These are phyloP conservation scores for Aspergillus quadricinctus DNA, from an alignment of 2,329 filamentous ascomycete genomes.

Conservation along the genomic window DNA sequence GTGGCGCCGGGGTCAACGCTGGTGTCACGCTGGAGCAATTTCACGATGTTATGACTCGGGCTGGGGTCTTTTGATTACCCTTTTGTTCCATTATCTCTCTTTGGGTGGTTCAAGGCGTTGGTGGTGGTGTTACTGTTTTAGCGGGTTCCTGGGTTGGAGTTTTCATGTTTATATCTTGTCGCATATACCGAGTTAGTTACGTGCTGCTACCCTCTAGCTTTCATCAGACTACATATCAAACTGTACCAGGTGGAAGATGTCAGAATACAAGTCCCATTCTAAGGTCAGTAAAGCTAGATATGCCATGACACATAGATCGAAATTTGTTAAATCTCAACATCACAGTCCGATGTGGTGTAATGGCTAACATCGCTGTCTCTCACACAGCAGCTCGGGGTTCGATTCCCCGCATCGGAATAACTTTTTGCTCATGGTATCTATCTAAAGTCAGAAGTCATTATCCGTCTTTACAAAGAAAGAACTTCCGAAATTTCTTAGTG, in stretches of 20 bases:
- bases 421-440: neutral
- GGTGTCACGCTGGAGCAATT: slow-evolving; percentile 79
- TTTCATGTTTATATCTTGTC: neutral
- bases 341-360: neutral
- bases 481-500: no score
- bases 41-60: slow-evolving; percentile 76
- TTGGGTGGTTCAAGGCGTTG: neutral
- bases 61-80: slow-evolving; percentile 68
- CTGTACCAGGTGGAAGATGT: neutral
- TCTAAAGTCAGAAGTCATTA: no score
- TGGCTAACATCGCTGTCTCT: neutral
- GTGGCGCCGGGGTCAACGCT: slow-evolving; percentile 64
- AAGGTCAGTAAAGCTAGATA: neutral
- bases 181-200: neutral
- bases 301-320: no score
- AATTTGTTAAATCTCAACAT: neutral
- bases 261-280: no score
- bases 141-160: slow-evolving; percentile 2
- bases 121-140: slow-evolving; percentile 2
- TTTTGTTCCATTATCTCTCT: neutral
- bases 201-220: neutral
- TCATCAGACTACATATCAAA: neutral
- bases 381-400: neutral
- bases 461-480: no score
- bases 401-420: neutral